Percentiles rank a stretch among this genome's conserved stretches.
phyloP scores from a whole-genome alignment of 768 basidiomycete species.

The Lentinula sp. region DNA sequence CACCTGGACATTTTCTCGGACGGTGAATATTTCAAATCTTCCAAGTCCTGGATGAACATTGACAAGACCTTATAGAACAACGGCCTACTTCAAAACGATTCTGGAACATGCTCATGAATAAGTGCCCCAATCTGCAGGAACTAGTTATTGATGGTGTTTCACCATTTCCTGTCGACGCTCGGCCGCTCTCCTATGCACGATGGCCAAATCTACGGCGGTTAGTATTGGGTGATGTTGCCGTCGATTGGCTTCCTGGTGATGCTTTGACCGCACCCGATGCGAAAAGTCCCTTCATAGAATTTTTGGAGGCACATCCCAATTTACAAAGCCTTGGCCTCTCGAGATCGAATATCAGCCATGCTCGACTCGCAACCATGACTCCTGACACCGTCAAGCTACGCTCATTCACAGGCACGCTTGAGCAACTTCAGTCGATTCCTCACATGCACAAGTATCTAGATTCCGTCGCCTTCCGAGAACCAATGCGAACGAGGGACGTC shows the following conservation, averaged over 20 bases:
- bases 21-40: constrained; percentile 32
- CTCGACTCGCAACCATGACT: constrained; percentile 44
- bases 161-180: constrained; percentile 48
- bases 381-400: constrained; percentile 44
- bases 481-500: constrained; percentile 61
- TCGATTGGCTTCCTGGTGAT: constrained; percentile 43
- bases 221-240: constrained; percentile 57
- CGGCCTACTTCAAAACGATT: constrained; percentile 44
- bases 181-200: constrained; percentile 48
- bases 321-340: constrained; percentile 48
- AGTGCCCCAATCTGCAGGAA: constrained; percentile 62
- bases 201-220: constrained; percentile 65
- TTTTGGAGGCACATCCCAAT: constrained; percentile 59
- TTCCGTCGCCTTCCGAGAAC: constrained; percentile 53
- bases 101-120: constrained; percentile 66
- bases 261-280: constrained; percentile 29
- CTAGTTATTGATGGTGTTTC: constrained; percentile 52
- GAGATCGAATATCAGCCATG: constrained; percentile 44
- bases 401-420: constrained; percentile 61
- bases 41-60: not conserved
- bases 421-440: constrained; percentile 59
- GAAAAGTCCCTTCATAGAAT: constrained; percentile 56
- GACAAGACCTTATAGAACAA: constrained; percentile 31
- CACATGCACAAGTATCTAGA: constrained; percentile 43
- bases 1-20: constrained; percentile 49